These are phyloP conservation scores for Ashbya aceris DNA, from an alignment of 1,139 yeast genomes.

Conservation along the genomic window DNA sequence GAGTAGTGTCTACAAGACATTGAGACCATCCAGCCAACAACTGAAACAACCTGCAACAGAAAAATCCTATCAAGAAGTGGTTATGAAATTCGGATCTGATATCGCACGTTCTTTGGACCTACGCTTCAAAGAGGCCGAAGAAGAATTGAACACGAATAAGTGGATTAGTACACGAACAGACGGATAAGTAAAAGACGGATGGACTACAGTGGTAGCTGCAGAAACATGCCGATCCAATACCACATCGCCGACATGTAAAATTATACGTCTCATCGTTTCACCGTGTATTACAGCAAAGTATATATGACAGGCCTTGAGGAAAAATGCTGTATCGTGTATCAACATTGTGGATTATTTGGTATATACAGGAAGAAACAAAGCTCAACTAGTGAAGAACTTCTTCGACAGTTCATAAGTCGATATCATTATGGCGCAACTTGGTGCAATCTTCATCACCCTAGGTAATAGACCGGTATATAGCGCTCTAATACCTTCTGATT, in stretches of 20 bases:
- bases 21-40: conserved; percentile 1
- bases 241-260: too few species aligned
- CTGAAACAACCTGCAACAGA: conserved; percentile 2
- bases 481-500: conserved; percentile 66
- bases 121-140: conserved; percentile 10
- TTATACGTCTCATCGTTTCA: too few species aligned
- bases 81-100: conserved; percentile 7
- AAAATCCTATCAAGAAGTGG: conserved; percentile 5
- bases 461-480: conserved; percentile 81
- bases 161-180: conserved; percentile 6
- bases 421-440: conserved; percentile 97
- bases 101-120: conserved; percentile 3
- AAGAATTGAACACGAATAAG: conserved; percentile 9
- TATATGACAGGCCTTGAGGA: not conserved
- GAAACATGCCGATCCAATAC: too few species aligned
- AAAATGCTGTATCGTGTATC: not conserved
- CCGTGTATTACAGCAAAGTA: too few species aligned
- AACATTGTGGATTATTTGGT: not conserved
- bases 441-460: conserved; percentile 83
- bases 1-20: conserved; percentile 1
- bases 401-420: conserved; percentile 90
- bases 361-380: conserved; percentile 9
- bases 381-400: conserved; percentile 37
- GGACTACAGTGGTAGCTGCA: too few species aligned
- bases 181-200: too few species aligned